Base-by-base conservation (phyloP, 805 yeast genomes). In the Candida lessepsii region DNA sequence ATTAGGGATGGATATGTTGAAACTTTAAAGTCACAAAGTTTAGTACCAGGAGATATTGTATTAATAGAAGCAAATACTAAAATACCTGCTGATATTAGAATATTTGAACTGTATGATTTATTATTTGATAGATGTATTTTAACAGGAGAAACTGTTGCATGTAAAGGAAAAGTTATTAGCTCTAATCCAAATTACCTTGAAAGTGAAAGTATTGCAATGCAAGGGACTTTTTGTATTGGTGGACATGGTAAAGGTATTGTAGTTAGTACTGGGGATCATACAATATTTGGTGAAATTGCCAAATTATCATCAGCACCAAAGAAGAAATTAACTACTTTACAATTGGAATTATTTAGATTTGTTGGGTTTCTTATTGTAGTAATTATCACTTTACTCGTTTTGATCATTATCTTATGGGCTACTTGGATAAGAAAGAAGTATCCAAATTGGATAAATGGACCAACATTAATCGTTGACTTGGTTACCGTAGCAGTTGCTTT, bases 11-110 rank as follows among this genome's bases (percentile, higher is more conserved):
- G 72, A n/a, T 44, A 51, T 5, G 33, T 44, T 9, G 26, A 44
- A 3, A 49, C 52, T 9, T 51, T 66, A 5, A 53, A 54, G 30
- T 65, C 73, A 21, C 58, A 57, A 37, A 50, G 56, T 11, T 49
- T 71, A 26, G 71, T 67, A 18, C 75, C 74, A n/a, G 78, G 78
- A 27, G 78, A 73, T 47, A 35, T 72, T n/a, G 56, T 73, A 2
- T 42, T 52, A 14, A 48, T 73, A 23, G 41, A 49, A 10, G 55
- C 63, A 15, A 75, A 76, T 18, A 56, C 60, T 30, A 71, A 70
- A 43, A 51, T 73, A 4, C 71, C 78, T 9, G 78, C 78, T 11
- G 79, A 73, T 50, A 53, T 71, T 32, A 60, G 78, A 52, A 59
- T 73, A 23, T 45, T 61, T 16, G 60, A 61, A 10, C 61, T 70